Base-by-base conservation (phyloP, 192 early-diverging fungal species). In the Coemansia sp. region DNA sequence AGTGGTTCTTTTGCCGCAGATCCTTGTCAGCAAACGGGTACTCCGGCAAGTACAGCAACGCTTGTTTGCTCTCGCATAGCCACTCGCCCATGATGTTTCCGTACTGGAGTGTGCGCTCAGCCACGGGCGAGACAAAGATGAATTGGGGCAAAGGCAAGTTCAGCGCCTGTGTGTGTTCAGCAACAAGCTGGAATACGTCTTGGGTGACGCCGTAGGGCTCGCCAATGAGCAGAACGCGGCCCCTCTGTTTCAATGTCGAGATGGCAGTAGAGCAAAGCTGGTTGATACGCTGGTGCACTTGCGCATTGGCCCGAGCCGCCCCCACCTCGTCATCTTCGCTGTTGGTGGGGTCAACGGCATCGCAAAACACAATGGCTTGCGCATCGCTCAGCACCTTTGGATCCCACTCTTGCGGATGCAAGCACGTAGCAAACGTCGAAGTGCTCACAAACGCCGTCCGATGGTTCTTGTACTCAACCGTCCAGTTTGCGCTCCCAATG, bases 1-100 rank as follows among this genome's bases (percentile, higher is more conserved):
- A 28, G 38, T 82, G 79, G 2, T 75, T 75, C 60, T 72, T 75
- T 34, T 76, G 76, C 11, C 80, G 69, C 72, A 83, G 61, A 16
- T 83, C 80, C 64, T 78, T 77, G 66, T 83, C 80, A 1, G 59
- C 63, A 66, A 83, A 83, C 28, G 80, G 80, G 37, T 83, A 83
- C 55, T 89, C 82, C 13, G 89, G 88, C 43, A 89, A 57, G 55
- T 91, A 92, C 0, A 92, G 72, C 64, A 85, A 72, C 48, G 86
- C 77, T 45, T 93, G 90, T 59, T 86, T 83, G 36, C 76, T 66
- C 13, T 81, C 70, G 47, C 85, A 86, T 85, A 92, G 86, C 93
- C 93, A 95, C 87, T 95, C 91, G 18, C 90, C 90, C 69, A 87
- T 84, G 60, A 95, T 93, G 69, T 89, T 92, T 20, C 91, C 89